Conservation (phyloP, 2,329 filamentous ascomycete genomes). For the Beauveria sp. region DNA sequence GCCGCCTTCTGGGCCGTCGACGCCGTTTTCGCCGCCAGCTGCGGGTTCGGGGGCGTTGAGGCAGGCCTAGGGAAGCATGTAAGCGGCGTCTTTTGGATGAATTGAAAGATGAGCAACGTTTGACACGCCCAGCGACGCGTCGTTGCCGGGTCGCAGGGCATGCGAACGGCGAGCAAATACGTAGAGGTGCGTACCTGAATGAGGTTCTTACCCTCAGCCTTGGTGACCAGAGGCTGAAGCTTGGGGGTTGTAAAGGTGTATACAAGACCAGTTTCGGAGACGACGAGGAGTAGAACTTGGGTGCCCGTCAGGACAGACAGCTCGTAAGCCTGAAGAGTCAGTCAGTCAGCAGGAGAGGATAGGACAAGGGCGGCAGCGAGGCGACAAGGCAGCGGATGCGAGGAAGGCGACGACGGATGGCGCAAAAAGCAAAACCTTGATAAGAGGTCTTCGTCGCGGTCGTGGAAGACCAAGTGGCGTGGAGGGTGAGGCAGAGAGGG, state of each 20-base stretch:
- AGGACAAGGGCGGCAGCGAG: constrained; percentile 9
- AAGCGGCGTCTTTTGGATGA: constrained; percentile 19
- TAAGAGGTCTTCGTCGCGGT: neutral
- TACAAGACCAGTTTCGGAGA: constrained; percentile 88
- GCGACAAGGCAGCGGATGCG: neutral
- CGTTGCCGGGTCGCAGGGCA: neutral
- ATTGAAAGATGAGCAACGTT: neutral
- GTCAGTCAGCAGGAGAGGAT: constrained; percentile 7
- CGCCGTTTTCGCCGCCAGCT: constrained; percentile 71
- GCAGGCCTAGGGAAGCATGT: constrained; percentile 60
- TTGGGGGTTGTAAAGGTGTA: constrained; percentile 98
- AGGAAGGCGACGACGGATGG: constrained; percentile 7
- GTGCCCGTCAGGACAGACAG: constrained; percentile 95
- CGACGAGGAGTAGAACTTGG: constrained; percentile 89
- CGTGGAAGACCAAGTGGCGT: neutral
- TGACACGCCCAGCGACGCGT: constrained; percentile 2
- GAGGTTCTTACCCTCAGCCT: constrained; percentile 97
- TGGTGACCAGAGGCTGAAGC: constrained; percentile 94
- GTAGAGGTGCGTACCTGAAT: constrained; percentile 67
- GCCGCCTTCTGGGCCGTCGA: constrained; percentile 66
- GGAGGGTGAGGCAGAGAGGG: neutral
- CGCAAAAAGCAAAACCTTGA: neutral
- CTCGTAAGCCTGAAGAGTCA: constrained; percentile 73
- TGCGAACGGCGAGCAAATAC: neutral
- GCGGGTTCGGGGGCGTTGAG: constrained; percentile 90